phyloP scores from a whole-genome alignment of 352 stramenopile genomes.

The Peronospora belbahrii region DNA sequence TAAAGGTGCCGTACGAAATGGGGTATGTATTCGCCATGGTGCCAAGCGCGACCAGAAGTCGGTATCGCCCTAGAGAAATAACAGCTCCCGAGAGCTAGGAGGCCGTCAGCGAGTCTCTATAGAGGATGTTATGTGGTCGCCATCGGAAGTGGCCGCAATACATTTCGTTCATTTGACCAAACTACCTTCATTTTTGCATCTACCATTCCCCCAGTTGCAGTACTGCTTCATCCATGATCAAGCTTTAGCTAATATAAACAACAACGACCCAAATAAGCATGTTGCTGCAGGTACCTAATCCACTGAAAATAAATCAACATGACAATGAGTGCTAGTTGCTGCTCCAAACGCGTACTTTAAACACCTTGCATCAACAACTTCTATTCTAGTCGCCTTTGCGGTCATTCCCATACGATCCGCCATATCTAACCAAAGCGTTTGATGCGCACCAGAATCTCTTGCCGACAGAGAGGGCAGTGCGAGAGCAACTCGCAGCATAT shows the following conservation, averaged over 20 bases:
- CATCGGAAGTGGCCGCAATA: conserved; percentile 31
- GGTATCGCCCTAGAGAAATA: conserved; percentile 17
- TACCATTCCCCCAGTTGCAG: conserved; percentile 7
- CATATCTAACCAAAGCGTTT: conserved; percentile 43
- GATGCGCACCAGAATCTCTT: conserved; percentile 69
- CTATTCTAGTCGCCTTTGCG: background rate
- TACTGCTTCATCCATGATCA: conserved; percentile 1
- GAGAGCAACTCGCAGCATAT: conserved; percentile 41
- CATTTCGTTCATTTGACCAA: conserved; percentile 16
- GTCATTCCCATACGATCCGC: background rate
- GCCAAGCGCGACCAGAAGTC: conserved; percentile 49
- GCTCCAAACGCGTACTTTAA: conserved; percentile 10
- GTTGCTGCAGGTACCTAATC: conserved; percentile 8
- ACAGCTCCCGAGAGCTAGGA: conserved; percentile 4
- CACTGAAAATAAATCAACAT: conserved; percentile 25
- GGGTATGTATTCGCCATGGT: conserved; percentile 82
- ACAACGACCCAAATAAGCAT: background rate
- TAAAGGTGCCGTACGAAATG: conserved; percentile 76
- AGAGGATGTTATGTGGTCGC: conserved; percentile 25
- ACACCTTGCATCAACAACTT: conserved; percentile 3
- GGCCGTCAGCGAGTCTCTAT: conserved; percentile 10
- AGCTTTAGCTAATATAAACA: conserved; percentile 5
- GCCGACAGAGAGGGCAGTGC: conserved; percentile 65
- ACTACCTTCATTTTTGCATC: conserved; percentile 5
- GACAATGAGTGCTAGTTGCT: conserved; percentile 16